A percentile compares a stretch with the other conserved stretches of the same genome.
These are phyloP conservation scores for Cryptosporidium canis DNA, from an alignment of 169 alveolate species.

Conservation along the genomic window DNA sequence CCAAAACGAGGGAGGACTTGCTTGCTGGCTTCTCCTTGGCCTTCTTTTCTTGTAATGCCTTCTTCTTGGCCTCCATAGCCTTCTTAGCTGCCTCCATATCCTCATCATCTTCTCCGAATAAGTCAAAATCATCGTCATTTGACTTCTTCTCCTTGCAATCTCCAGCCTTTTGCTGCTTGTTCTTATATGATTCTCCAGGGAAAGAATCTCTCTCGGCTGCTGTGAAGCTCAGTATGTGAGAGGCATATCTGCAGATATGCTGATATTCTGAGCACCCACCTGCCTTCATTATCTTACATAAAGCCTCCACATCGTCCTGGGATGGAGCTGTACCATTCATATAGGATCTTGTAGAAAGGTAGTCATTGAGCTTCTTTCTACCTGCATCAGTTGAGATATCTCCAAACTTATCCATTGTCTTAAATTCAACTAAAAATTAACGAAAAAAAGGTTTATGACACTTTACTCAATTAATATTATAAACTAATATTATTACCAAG, in stretches of 20 bases:
- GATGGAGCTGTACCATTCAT: constrained; percentile 59
- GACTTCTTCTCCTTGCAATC: constrained; percentile 20
- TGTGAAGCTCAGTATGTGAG: constrained; percentile 30
- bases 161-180: background rate
- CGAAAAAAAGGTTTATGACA: background rate
- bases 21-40: constrained; percentile 81
- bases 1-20: constrained; percentile 85
- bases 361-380: constrained; percentile 37
- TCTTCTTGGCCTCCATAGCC: constrained; percentile 78
- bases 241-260: constrained; percentile 39
- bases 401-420: constrained; percentile 42
- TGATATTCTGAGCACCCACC: constrained; percentile 11
- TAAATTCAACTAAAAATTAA: background rate
- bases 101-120: constrained; percentile 77
- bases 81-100: constrained; percentile 75
- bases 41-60: constrained; percentile 73
- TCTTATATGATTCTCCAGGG: constrained; percentile 44
- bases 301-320: constrained; percentile 55
- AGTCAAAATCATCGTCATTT: constrained; percentile 76
- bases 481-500: background rate
- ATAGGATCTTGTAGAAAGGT: constrained; percentile 60
- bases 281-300: constrained; percentile 3
- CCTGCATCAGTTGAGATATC: constrained; percentile 59
- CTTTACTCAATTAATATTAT: background rate
- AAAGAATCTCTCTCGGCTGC: background rate